phyloP scores from a whole-genome alignment of 2,329 filamentous ascomycete genomes.

The Diaporthe sp. region DNA sequence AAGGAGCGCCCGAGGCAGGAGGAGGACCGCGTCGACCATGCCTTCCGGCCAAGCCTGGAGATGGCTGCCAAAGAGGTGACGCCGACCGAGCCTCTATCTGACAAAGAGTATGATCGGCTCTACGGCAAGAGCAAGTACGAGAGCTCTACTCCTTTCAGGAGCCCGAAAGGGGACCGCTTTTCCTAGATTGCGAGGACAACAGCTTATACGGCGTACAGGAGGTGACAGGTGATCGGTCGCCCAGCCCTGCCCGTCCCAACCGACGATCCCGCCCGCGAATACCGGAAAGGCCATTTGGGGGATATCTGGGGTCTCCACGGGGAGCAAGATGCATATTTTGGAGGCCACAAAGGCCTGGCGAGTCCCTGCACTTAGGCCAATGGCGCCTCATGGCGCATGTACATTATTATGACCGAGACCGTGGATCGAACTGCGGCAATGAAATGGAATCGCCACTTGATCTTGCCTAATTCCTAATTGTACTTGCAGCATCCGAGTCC shows the following conservation, averaged over 20 bases:
- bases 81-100: slow-evolving; percentile 83
- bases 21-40: slow-evolving; percentile 18
- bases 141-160: slow-evolving; percentile 79
- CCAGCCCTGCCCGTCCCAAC: background rate
- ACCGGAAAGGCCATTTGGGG: background rate
- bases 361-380: slow-evolving; percentile 10
- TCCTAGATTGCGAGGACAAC: slow-evolving; percentile 57
- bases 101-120: slow-evolving; percentile 76
- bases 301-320: too few relatives aligned
- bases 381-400: slow-evolving; percentile 28
- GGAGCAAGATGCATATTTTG: slow-evolving; percentile 14
- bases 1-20: slow-evolving; percentile 55
- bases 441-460: slow-evolving; percentile 30
- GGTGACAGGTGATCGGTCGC: slow-evolving; percentile 8
- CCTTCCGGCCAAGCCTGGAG: slow-evolving; percentile 23
- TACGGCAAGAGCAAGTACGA: slow-evolving; percentile 93
- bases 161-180: slow-evolving; percentile 89
- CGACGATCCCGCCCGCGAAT: slow-evolving; percentile 10
- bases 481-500: background rate
- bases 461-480: background rate
- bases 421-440: slow-evolving; percentile 11
- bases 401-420: slow-evolving; percentile 24
- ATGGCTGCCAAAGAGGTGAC: slow-evolving; percentile 69
- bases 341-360: background rate
- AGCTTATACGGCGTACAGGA: slow-evolving; percentile 20